Base-by-base conservation (phyloP, 768 basidiomycete genomes). In the Boletus vinaceobasis region DNA sequence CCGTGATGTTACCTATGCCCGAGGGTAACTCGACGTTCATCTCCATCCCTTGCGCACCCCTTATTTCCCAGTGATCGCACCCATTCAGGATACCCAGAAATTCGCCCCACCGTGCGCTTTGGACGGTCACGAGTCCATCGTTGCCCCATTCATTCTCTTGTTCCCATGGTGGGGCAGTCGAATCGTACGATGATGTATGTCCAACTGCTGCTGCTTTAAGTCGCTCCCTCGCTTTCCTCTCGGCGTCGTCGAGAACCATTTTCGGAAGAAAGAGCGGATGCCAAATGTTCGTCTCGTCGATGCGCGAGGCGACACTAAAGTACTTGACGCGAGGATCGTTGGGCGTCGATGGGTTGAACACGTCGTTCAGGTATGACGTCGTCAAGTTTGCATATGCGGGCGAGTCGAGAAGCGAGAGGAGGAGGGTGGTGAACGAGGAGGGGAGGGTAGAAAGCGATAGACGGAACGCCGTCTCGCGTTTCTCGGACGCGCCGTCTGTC, bases 241-340 rank as follows among this genome's bases (percentile, higher is more conserved):
- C 93, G 21, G 84, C 80, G 1, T 90, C 88, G 65, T 99, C 96
- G 36, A 98, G 75, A 31, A 99, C 87, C 74, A 95, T 80, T 73
- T 98, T 97, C 0, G 96, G 93, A 36, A 98, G 78, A 93, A 96
- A 99, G 50, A 99, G 84, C 0, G 97, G 97, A 69, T 98, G 97
- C 86, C 88, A 92, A 32, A 95, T 78, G 69, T 70, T 83, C 59
- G 88, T 77, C 43, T 75, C 71, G 17, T 77, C 73, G 50, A 84
- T 75, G n/a, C 93, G 83, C 1, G 90, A 91, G 0, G 93, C 90
- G 37, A 98, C 85, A 60, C 89, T 92, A 69, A 87, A 97, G 75
- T 99, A 99, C 64, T 89, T 91, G 52, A 98, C 93, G 38, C 75
- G 74, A 1, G 87, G 84, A 59, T 86, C 82, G 61, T 95, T 76